Conservation (phyloP, 805 yeast species). For the Spathaspora sp. region DNA sequence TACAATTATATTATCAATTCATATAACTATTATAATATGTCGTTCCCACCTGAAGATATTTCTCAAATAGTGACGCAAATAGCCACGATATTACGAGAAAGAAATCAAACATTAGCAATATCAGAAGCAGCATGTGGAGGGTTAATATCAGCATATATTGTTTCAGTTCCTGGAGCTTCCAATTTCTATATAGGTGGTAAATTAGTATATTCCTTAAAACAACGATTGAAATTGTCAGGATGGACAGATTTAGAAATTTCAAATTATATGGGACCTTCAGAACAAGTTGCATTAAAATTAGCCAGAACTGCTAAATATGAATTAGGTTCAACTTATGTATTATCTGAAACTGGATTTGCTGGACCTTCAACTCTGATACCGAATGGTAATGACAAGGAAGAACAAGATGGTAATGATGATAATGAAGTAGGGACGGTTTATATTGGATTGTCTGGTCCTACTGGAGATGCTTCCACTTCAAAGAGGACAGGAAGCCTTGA, state of each 20-base stretch:
- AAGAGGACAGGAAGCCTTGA: conserved; percentile 45
- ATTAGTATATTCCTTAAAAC: conserved; percentile 70
- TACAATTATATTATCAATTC: neutral
- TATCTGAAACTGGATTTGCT: conserved; percentile 86
- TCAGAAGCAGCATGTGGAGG: conserved; percentile 94
- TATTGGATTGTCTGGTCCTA: conserved; percentile 68
- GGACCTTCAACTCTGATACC: conserved; percentile 57
- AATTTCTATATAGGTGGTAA: conserved; percentile 82
- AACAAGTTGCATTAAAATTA: conserved; percentile 65
- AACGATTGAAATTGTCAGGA: conserved; percentile 71
- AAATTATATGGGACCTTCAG: conserved; percentile 78
- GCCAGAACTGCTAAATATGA: conserved; percentile 80
- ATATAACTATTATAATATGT: conserved; percentile 1
- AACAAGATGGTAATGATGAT: conserved; percentile 6
- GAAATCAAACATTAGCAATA: conserved; percentile 67
- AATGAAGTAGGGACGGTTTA: conserved; percentile 61
- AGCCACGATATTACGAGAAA: conserved; percentile 48
- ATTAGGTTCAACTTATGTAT: conserved; percentile 75
- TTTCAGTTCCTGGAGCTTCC: conserved; percentile 84
- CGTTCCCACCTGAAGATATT: conserved; percentile 62
- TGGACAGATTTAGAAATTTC: conserved; percentile 72
- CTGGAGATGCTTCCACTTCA: conserved; percentile 46
- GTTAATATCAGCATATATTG: conserved; percentile 71
- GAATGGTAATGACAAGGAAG: conserved; percentile 15
- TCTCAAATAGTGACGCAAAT: conserved; percentile 50